Conservation (phyloP, 2,329 filamentous ascomycete genomes). For the Penicillium sp. region DNA sequence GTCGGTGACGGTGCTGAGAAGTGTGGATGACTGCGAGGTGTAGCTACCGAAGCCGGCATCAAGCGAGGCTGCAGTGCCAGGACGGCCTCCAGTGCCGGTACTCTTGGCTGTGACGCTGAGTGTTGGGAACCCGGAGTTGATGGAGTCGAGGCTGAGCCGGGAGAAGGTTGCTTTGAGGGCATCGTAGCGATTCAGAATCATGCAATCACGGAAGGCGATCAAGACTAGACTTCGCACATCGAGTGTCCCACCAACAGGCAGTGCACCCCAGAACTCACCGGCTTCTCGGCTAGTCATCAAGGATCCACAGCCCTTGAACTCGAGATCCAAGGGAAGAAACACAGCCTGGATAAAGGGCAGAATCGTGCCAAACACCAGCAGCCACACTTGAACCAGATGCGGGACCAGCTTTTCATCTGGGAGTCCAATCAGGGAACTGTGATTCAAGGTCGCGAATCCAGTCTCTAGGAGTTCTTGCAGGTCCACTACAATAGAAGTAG, state of each 20-base stretch:
- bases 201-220: conserved; percentile 74
- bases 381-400: conserved; percentile 84
- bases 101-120: conserved; percentile 36
- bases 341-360: conserved; percentile 91
- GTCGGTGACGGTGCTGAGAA: conserved; percentile 60
- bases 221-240: conserved; percentile 84
- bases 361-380: conserved; percentile 81
- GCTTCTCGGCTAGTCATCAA: conserved; percentile 72
- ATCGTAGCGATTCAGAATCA: conserved; percentile 83
- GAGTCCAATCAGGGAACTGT: conserved; percentile 63
- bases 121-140: conserved; percentile 45
- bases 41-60: conserved; percentile 69
- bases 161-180: conserved; percentile 83
- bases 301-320: conserved; percentile 78
- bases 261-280: conserved; percentile 74
- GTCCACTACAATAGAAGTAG: conserved; percentile 54
- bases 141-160: conserved; percentile 72
- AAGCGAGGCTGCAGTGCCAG: conserved; percentile 65
- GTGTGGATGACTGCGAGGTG: conserved; percentile 68
- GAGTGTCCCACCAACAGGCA: conserved; percentile 58
- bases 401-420: conserved; percentile 84
- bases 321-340: conserved; percentile 83
- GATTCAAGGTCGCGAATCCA: conserved; percentile 77
- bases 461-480: conserved; percentile 54
- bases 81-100: conserved; percentile 46